Evolutionary conservation across 2,329 filamentous ascomycete genomes (phyloP).

Genomic region (Claviceps africana): DNA sequence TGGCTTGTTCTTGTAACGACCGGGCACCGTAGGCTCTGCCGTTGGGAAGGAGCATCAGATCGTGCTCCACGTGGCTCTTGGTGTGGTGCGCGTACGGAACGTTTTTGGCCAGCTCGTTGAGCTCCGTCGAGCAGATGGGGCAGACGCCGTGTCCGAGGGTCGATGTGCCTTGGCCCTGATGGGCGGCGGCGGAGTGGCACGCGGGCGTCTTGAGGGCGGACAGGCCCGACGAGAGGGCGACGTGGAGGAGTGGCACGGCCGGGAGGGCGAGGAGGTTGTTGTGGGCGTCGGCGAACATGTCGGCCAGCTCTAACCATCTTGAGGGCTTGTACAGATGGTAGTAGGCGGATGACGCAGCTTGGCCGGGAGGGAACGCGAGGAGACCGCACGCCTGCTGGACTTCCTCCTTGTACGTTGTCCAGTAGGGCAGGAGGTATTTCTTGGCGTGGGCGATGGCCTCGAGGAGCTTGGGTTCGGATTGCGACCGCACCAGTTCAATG

Average conservation of each 20-base stretch:
- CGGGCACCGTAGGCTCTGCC: constrained; percentile 70
- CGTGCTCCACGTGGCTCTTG: constrained; percentile 81
- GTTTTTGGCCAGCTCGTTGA: constrained; percentile 77
- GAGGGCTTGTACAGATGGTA: constrained; percentile 53
- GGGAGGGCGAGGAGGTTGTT: constrained; percentile 76
- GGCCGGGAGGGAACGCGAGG: constrained; percentile 52
- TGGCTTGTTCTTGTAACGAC: constrained; percentile 59
- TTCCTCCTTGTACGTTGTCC: constrained; percentile 51
- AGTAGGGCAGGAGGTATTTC: constrained; percentile 63
- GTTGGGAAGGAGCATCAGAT: constrained; percentile 78
- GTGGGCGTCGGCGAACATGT: constrained; percentile 73
- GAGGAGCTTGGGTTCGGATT: constrained; percentile 46
- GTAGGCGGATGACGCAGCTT: constrained; percentile 29
- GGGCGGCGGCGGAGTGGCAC: constrained; percentile 58
- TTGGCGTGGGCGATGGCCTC: constrained; percentile 74
- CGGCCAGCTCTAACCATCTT: constrained; percentile 64
- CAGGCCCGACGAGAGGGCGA: constrained; percentile 78
- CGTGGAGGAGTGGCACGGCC: constrained; percentile 69
- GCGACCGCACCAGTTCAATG: constrained; percentile 71
- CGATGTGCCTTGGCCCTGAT: constrained; percentile 15
- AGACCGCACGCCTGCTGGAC: constrained; percentile 65
- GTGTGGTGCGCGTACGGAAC: constrained; percentile 93
- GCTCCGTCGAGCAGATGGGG: constrained; percentile 88
- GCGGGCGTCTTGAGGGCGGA: constrained; percentile 92
- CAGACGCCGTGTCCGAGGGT: constrained; percentile 63